These are phyloP conservation scores for Aspergillus conjunctus DNA, from an alignment of 495 filamentous ascomycete genomes.

Conservation along the genomic window DNA sequence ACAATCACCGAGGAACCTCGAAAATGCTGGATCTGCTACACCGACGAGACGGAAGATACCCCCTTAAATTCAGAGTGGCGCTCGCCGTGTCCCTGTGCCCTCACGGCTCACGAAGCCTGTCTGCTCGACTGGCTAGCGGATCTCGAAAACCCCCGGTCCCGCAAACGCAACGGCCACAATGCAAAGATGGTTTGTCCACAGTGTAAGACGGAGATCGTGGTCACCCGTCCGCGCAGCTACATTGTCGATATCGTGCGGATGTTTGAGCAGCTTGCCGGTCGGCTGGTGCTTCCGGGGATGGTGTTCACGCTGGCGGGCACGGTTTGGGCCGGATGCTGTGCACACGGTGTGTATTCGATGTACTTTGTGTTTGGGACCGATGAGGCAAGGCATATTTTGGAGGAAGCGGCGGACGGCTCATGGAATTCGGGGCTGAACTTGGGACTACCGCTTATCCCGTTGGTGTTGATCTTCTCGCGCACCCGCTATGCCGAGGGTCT, in stretches of 20 bases:
- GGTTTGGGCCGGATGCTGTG: constrained; percentile 55
- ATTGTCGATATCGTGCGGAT: constrained; percentile 61
- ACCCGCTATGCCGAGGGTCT: constrained; percentile 60
- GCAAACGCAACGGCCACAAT: constrained; percentile 46
- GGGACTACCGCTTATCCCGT: constrained; percentile 64
- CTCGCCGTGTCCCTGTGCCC: constrained; percentile 81
- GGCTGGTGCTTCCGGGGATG: constrained; percentile 60
- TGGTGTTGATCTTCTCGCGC: constrained; percentile 60
- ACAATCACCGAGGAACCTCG: constrained; percentile 50
- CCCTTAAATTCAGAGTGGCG: constrained; percentile 73
- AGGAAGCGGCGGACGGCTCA: constrained; percentile 38
- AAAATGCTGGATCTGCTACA: constrained; percentile 93
- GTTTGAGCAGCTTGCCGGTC: constrained; percentile 56
- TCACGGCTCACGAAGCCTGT: constrained; percentile 89
- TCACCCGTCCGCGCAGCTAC: constrained; percentile 70
- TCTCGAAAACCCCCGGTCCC: constrained; percentile 63
- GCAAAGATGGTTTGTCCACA: constrained; percentile 78
- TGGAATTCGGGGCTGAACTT: constrained; percentile 50
- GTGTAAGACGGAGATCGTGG: constrained; percentile 78
- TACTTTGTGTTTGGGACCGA: constrained; percentile 64
- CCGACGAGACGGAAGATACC: constrained; percentile 76
- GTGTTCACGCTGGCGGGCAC: constrained; percentile 56
- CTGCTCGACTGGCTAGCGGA: constrained; percentile 89
- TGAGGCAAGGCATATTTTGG: constrained; percentile 56
- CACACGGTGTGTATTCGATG: constrained; percentile 62